phyloP scores from a whole-genome alignment of 208 protist species.

The Phytomonas sp. region DNA sequence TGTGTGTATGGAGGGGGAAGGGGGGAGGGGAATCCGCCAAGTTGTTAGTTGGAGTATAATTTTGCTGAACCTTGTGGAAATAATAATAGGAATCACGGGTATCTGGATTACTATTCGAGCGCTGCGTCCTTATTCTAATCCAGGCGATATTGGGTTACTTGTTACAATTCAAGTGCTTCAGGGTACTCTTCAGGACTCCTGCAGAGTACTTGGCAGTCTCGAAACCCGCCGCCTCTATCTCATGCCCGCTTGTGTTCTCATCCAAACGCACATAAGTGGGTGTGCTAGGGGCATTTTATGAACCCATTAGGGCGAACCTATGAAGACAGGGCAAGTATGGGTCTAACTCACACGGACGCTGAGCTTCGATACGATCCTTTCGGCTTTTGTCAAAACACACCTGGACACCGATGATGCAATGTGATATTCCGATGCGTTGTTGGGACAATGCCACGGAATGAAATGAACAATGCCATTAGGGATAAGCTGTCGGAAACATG shows the following conservation, averaged over 20 bases:
- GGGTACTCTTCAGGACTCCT: no score
- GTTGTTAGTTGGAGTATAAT: background rate
- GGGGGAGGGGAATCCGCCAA: no score
- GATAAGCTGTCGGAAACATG: background rate
- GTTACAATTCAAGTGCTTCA: no score
- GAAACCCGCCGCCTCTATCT: background rate
- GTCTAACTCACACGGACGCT: no score
- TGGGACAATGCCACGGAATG: background rate
- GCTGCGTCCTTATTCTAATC: conserved; percentile 8
- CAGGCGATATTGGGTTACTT: no score
- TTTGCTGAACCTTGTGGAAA: background rate
- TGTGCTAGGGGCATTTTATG: background rate
- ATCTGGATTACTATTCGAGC: background rate
- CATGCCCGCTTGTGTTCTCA: background rate
- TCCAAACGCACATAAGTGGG: background rate
- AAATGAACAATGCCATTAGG: background rate
- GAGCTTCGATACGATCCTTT: no score
- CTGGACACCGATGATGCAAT: background rate
- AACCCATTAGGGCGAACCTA: background rate
- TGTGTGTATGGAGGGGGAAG: background rate
- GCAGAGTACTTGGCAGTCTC: background rate
- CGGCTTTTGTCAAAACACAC: background rate
- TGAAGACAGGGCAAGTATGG: no score
- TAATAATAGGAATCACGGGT: background rate
- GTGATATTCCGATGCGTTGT: background rate